Conservation (phyloP, 2,329 filamentous ascomycete species). For the Bipolaris sorokiniana region DNA sequence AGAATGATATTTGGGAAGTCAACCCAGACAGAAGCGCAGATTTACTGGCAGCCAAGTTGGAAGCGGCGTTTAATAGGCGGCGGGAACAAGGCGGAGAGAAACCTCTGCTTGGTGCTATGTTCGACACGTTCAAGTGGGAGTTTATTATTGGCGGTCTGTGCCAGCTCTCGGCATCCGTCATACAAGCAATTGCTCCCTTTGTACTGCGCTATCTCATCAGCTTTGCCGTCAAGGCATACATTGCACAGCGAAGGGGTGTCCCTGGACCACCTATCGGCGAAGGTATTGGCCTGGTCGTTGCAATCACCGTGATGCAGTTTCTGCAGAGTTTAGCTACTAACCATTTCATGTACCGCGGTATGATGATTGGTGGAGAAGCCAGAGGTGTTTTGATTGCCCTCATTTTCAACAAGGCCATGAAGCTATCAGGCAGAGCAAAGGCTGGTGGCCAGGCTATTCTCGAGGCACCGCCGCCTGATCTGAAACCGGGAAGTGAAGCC, state of each 20-base stretch:
- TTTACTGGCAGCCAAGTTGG: conserved; percentile 69
- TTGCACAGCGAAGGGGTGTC: conserved; percentile 60
- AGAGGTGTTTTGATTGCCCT: conserved; percentile 81
- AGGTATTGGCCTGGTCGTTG: conserved; percentile 83
- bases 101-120: conserved; percentile 78
- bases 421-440: conserved; percentile 83
- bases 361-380: conserved; percentile 86
- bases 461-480: conserved; percentile 51
- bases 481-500: conserved; percentile 56
- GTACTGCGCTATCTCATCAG: conserved; percentile 83
- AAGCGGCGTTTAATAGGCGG: conserved; percentile 72
- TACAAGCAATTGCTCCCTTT: conserved; percentile 83
- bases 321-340: conserved; percentile 80
- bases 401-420: conserved; percentile 93
- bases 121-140: conserved; percentile 84
- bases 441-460: conserved; percentile 70
- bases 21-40: conserved; percentile 80
- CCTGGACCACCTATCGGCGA: conserved; percentile 71
- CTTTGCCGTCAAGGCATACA: conserved; percentile 81
- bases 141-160: conserved; percentile 84
- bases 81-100: conserved; percentile 69
- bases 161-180: conserved; percentile 72
- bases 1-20: conserved; percentile 86
- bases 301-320: conserved; percentile 84
- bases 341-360: conserved; percentile 91